Evolutionary conservation across 345 rosid species (phyloP).

Genomic region (Heritiera fomes): DNA sequence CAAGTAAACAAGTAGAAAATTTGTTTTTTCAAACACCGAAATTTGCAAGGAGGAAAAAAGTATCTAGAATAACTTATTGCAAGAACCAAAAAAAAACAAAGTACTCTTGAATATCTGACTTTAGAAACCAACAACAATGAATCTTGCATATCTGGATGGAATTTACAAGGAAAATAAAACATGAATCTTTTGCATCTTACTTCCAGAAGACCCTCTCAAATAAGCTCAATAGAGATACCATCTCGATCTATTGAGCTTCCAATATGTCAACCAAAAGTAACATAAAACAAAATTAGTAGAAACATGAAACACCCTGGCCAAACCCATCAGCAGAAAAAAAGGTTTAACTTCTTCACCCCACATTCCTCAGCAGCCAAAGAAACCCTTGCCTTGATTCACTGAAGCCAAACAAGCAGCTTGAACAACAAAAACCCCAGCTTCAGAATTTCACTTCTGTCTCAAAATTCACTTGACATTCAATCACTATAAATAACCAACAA

Average conservation of each 20-base stretch:
- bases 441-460: background rate
- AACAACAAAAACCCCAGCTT: constrained; percentile 3
- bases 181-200: background rate
- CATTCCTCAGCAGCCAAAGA: background rate
- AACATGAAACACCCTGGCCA: background rate
- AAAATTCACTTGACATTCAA: constrained; percentile 12
- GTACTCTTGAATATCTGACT: background rate
- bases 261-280: background rate
- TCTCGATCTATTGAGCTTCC: background rate
- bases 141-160: background rate
- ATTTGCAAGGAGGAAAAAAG: background rate
- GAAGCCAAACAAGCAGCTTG: constrained; percentile 8
- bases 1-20: background rate
- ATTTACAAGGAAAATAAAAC: background rate
- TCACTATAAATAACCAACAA: background rate
- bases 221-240: background rate
- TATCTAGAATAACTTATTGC: background rate
- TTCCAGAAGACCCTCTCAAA: background rate
- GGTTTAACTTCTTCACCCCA: background rate
- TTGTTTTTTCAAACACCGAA: background rate
- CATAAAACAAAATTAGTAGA: background rate
- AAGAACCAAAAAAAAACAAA: background rate
- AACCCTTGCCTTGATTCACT: background rate
- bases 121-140: background rate
- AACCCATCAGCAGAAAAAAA: background rate